Percentiles rank a stretch among this genome's conserved stretches.
Conservation (phyloP, 352 stramenopile species). For the Stramenopiles sp. region DNA sequence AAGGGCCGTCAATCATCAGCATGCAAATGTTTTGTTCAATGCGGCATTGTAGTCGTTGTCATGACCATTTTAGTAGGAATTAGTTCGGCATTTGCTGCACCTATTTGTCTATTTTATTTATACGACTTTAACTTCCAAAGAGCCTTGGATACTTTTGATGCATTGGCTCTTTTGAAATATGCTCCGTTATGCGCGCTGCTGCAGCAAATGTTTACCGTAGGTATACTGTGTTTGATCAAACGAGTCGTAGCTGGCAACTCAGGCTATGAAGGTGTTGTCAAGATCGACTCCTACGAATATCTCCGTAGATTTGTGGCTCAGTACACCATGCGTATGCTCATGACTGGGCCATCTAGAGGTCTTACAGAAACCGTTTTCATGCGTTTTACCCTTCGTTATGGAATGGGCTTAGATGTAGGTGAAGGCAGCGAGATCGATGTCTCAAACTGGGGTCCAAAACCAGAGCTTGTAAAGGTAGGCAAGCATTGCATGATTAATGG, state of each 20-base stretch:
- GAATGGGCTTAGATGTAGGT: slow-evolving; percentile 5
- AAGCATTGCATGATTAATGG: slow-evolving; percentile 13
- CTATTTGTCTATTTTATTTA: neutral
- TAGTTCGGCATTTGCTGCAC: neutral
- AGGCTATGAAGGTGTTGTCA: neutral
- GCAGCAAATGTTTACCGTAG: neutral
- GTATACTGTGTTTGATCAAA: neutral
- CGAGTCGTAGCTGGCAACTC: neutral
- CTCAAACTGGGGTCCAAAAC: slow-evolving; percentile 11
- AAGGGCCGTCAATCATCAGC: too few species aligned
- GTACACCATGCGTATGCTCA: neutral
- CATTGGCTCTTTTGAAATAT: neutral
- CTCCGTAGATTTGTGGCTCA: neutral
- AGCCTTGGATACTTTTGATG: neutral
- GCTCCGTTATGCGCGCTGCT: neutral
- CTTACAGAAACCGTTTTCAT: slow-evolving; percentile 9
- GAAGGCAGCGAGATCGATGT: slow-evolving; percentile 11
- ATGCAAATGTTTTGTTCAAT: neutral
- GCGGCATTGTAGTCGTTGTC: neutral
- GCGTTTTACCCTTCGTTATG: neutral
- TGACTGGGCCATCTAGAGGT: slow-evolving; percentile 6
- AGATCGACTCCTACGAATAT: neutral
- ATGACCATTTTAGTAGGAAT: neutral
- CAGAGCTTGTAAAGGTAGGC: neutral
- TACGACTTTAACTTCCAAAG: neutral